Evolutionary conservation across 129 eudicot species (phyloP).

Genomic region (Pseudognaphalium luteoalbum): DNA sequence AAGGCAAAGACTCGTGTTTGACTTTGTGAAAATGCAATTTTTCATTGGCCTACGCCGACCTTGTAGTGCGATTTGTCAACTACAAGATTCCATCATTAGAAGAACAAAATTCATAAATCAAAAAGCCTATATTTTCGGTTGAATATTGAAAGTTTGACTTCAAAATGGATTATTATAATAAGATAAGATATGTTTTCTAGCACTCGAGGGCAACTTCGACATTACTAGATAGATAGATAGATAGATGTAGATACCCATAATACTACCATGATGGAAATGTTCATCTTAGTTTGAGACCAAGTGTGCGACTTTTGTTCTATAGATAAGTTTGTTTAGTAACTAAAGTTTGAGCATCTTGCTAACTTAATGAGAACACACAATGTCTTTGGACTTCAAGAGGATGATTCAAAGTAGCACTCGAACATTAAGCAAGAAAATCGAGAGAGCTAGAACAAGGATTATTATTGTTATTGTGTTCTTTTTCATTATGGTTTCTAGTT

Average conservation of each 20-base stretch:
- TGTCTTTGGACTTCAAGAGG: too few relatives aligned
- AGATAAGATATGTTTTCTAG: background rate
- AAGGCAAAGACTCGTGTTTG: background rate
- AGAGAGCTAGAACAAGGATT: too few relatives aligned
- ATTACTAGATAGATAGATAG: background rate
- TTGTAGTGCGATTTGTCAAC: slow-evolving; percentile 35
- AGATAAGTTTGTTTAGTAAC: too few relatives aligned
- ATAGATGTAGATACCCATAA: background rate
- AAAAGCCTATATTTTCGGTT: slow-evolving; percentile 25
- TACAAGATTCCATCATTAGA: slow-evolving; percentile 32
- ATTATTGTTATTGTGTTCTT: too few relatives aligned
- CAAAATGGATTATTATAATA: background rate
- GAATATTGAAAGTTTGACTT: slow-evolving; percentile 30
- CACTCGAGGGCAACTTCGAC: slow-evolving; percentile 16
- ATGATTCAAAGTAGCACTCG: too few relatives aligned
- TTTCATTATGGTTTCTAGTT: too few relatives aligned
- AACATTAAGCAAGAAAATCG: too few relatives aligned
- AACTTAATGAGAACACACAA: too few relatives aligned
- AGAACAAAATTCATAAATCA: background rate
- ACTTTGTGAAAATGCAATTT: slow-evolving; percentile 17
- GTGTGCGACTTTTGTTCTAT: background rate
- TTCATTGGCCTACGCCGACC: background rate
- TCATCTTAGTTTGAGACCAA: background rate
- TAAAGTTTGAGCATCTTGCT: too few relatives aligned
- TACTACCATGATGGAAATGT: background rate